Percentiles rank a stretch among this genome's conserved stretches.
Conservation (phyloP, 106 monocot genomes). For the Dendrobium nobile region DNA sequence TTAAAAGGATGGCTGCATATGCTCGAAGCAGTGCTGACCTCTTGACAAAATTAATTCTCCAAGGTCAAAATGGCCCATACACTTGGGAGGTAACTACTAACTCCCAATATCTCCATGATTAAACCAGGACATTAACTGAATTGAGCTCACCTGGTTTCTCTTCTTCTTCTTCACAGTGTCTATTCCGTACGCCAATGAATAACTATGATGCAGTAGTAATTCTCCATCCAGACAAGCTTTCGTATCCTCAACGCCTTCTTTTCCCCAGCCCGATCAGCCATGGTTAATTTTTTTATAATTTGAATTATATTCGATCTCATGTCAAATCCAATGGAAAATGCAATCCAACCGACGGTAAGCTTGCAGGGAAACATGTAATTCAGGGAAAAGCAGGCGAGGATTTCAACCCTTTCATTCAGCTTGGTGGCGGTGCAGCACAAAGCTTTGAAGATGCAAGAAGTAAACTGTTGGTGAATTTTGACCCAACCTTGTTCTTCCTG, state of each 20-base stretch:
- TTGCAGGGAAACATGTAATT: slow-evolving; percentile 67
- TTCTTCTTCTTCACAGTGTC: slow-evolving; percentile 34
- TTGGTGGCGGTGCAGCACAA: slow-evolving; percentile 9
- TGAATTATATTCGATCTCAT: not conserved
- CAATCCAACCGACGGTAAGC: not conserved
- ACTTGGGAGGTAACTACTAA: slow-evolving; percentile 72
- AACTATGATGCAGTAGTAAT: slow-evolving; percentile 88
- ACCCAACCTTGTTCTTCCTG: slow-evolving; percentile 68
- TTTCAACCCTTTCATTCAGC: slow-evolving; percentile 50
- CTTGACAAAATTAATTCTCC: slow-evolving; percentile 58
- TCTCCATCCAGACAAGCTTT: slow-evolving; percentile 68
- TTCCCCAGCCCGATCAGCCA: slow-evolving; percentile 46
- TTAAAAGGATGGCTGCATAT: slow-evolving; percentile 70
- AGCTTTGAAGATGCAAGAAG: slow-evolving; percentile 51
- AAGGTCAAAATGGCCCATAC: slow-evolving; percentile 39
- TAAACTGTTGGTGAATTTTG: slow-evolving; percentile 76
- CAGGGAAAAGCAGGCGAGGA: slow-evolving; percentile 58
- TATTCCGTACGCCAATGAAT: slow-evolving; percentile 77
- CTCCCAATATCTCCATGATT: not conserved
- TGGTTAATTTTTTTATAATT: slow-evolving; percentile 30
- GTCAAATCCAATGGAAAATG: not conserved
- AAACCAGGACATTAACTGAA: not conserved
- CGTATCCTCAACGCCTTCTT: slow-evolving; percentile 67
- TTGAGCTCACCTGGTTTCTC: not conserved
- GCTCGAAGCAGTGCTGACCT: slow-evolving; percentile 81